Base-by-base conservation (phyloP, 179 eudicot genomes). In the Heliamphora pulchella region DNA sequence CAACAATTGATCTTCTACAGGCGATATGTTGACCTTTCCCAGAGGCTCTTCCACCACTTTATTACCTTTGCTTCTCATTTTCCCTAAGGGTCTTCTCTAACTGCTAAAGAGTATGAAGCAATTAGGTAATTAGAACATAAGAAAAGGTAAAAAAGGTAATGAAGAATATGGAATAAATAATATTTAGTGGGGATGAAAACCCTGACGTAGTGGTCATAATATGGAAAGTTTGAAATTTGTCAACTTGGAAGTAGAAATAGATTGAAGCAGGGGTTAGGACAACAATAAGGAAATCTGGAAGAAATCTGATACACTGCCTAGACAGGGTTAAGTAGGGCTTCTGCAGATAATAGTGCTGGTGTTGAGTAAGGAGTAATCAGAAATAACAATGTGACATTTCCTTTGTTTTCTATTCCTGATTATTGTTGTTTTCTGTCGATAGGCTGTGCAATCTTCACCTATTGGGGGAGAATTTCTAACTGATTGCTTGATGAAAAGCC, bases 401-500 rank as follows among this genome's bases (percentile, higher is more conserved):
- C 4, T 46, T 73, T 10, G n/a, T 71, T 50, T 54, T 54, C 51
- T 55, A 46, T 54, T 73, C 31, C 18, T 53, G 72, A 51, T 64
- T 77, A 22, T 79, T 66, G 68, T 39, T 72, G 9, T 74, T 74
- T 71, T 64, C 39, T 74, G 71, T 5, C 48, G 46, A 74, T 82
- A 96, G 99, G 98, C 94, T 83, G 96, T 96, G 70, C 83, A 89
- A 67, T 81, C 94, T 61, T 96, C 99, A 72, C 91, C 93, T 61
- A 89, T 96, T 80, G 98, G 98, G 48, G 98, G 98, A 83, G 99
- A 92, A 47, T 86, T 96, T 82, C 90, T 96, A 57, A 88, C 97
- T 76, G 98, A 96, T 86, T 94, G 99, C 89, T 87, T 96, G 89
- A 89, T 93, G 80, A 96, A 92, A 83, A 96, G 99, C 86, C 87